Percentiles rank a stretch among this genome's conserved stretches.
These are phyloP conservation scores for Colletotrichum lindemuthianum DNA, from an alignment of 2,329 filamentous ascomycete species.

Conservation along the genomic window DNA sequence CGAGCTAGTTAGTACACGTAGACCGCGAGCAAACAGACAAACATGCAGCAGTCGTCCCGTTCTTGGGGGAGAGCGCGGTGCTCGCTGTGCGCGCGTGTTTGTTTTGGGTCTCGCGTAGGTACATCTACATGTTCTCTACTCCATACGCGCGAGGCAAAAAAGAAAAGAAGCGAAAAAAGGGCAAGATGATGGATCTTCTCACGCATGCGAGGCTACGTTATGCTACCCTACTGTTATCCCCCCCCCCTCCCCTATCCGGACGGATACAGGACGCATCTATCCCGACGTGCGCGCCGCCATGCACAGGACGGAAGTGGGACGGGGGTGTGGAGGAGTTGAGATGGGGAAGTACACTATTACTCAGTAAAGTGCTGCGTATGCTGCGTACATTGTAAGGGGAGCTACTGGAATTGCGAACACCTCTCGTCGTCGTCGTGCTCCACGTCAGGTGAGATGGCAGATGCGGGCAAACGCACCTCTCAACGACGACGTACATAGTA, in stretches of 20 bases:
- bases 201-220: constrained; percentile 26
- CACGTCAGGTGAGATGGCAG: too few relatives aligned
- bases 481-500: too few relatives aligned
- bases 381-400: not conserved
- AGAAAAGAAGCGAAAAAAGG: too few relatives aligned
- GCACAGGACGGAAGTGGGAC: constrained; percentile 32
- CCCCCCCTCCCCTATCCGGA: not conserved
- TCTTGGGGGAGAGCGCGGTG: not conserved
- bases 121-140: constrained; percentile 26
- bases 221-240: not conserved
- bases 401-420: too few relatives aligned
- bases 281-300: constrained; percentile 24
- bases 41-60: not conserved
- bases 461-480: too few relatives aligned
- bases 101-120: constrained; percentile 30
- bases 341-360: not conserved
- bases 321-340: constrained; percentile 7
- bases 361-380: not conserved
- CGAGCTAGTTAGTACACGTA: too few relatives aligned
- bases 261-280: constrained; percentile 29
- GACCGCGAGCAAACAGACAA: constrained; percentile 1
- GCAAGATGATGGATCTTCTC: constrained; percentile 20
- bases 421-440: too few relatives aligned
- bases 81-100: not conserved
- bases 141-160: too few relatives aligned